A percentile compares a stretch with the other conserved stretches of the same genome.
Conservation (phyloP, 2,329 filamentous ascomycete genomes). For the Clarireedia sp. region DNA sequence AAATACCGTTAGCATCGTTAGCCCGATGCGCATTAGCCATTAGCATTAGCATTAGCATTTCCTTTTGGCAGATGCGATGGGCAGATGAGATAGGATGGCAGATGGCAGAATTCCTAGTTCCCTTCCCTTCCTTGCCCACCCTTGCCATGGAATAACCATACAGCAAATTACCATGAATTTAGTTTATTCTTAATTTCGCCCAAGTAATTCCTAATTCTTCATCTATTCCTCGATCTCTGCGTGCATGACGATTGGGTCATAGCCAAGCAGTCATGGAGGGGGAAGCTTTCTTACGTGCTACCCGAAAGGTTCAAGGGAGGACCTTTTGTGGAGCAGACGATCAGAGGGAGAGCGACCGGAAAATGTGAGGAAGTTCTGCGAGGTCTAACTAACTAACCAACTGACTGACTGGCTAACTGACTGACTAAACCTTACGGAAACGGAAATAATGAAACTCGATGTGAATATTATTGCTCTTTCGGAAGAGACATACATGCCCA, state of each 20-base stretch:
- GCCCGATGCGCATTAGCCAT: too few species aligned
- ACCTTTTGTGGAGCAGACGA: background rate
- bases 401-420: too few species aligned
- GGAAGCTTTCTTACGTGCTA: conserved; percentile 1
- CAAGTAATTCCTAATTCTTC: too few species aligned
- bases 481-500: background rate
- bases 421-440: too few species aligned
- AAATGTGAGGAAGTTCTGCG: too few species aligned
- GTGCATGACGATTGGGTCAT: background rate
- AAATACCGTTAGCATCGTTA: background rate
- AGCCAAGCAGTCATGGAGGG: background rate
- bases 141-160: too few species aligned
- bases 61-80: background rate
- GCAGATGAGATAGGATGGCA: background rate
- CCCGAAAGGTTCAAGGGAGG: conserved; percentile 5
- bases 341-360: background rate
- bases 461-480: background rate
- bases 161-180: background rate
- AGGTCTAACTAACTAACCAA: too few species aligned
- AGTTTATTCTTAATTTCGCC: background rate
- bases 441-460: too few species aligned
- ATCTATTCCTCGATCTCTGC: too few species aligned
- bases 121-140: too few species aligned
- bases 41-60: too few species aligned
- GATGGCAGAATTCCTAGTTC: background rate